phyloP scores from a whole-genome alignment of 164 flowering plant species.

The Paratinospora sagittata region DNA sequence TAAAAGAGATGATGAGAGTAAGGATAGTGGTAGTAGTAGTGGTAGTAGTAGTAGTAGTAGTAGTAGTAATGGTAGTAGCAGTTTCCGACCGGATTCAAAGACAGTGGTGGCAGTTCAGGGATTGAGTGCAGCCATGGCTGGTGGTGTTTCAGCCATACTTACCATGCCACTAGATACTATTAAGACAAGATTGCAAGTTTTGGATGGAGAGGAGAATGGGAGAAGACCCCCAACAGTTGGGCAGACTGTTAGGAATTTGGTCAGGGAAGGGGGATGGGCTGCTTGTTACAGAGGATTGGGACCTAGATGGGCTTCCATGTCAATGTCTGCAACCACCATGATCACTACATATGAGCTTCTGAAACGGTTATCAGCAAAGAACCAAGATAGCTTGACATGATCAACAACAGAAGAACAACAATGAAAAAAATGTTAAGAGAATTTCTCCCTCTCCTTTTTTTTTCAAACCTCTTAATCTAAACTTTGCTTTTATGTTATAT shows the following conservation, averaged over 20 bases:
- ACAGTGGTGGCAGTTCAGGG: constrained; percentile 64
- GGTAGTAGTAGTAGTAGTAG: constrained; percentile 4
- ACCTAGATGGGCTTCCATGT: constrained; percentile 82
- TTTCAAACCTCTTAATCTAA: background rate
- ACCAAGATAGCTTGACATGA: constrained; percentile 32
- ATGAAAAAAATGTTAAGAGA: background rate
- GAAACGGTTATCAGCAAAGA: constrained; percentile 63
- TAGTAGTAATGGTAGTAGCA: constrained; percentile 3
- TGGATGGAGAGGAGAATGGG: constrained; percentile 61
- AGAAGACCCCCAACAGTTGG: constrained; percentile 30
- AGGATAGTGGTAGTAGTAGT: background rate
- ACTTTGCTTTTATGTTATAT: too few relatives aligned
- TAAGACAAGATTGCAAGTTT: constrained; percentile 79
- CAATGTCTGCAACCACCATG: constrained; percentile 81
- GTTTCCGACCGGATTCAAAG: constrained; percentile 42
- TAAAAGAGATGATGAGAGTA: constrained; percentile 25
- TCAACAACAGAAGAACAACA: background rate
- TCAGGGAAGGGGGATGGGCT: constrained; percentile 61
- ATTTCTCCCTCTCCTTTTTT: background rate
- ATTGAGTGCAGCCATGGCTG: constrained; percentile 75
- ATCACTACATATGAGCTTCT: constrained; percentile 81
- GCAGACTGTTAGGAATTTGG: constrained; percentile 51
- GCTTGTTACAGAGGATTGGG: constrained; percentile 87
- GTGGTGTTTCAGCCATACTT: constrained; percentile 73
- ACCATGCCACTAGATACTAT: constrained; percentile 91